A percentile compares a stretch with the other conserved stretches of the same genome.
Evolutionary conservation across 192 early-diverging fungal genomes (phyloP).

Genomic region (Cladochytrium replicatum): DNA sequence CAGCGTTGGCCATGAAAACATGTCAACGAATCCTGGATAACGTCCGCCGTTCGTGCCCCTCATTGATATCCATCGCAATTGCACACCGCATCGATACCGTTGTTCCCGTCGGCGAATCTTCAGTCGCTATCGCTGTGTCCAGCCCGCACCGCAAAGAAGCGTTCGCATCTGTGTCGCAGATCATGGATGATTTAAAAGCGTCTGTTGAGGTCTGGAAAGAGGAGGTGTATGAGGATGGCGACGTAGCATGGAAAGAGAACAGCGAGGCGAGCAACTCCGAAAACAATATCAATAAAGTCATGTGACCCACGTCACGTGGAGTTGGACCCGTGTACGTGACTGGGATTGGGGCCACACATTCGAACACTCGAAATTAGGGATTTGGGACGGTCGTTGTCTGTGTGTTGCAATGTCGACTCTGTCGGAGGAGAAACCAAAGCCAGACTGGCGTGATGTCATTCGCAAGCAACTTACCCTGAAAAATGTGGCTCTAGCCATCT

Average conservation of each 20-base stretch:
- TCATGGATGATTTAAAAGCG: conserved; percentile 86
- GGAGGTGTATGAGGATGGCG: conserved; percentile 76
- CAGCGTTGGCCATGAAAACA: conserved; percentile 73
- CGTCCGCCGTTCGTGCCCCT: conserved; percentile 52
- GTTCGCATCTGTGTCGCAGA: conserved; percentile 61
- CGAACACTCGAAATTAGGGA: too few relatives aligned
- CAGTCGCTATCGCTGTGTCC: conserved; percentile 72
- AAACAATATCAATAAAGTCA: too few relatives aligned
- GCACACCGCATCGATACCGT: conserved; percentile 71
- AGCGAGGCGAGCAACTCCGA: too few relatives aligned
- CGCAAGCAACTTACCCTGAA: too few relatives aligned
- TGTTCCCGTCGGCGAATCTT: conserved; percentile 69
- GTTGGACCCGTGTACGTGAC: too few relatives aligned
- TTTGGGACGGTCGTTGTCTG: too few relatives aligned
- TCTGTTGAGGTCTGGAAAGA: conserved; percentile 91
- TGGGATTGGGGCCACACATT: too few relatives aligned
- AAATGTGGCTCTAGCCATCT: too few relatives aligned
- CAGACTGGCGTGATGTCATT: too few relatives aligned
- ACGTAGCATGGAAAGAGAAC: conserved; percentile 58
- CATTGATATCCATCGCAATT: conserved; percentile 59
- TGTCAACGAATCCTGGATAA: conserved; percentile 50
- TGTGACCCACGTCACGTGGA: too few relatives aligned
- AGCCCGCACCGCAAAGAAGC: conserved; percentile 72
- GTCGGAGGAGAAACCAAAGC: too few relatives aligned
- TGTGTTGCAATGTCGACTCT: too few relatives aligned